A percentile compares a stretch with the other conserved stretches of the same genome.
phyloP scores from a whole-genome alignment of 768 basidiomycete species.

The Tulasnella sp. region DNA sequence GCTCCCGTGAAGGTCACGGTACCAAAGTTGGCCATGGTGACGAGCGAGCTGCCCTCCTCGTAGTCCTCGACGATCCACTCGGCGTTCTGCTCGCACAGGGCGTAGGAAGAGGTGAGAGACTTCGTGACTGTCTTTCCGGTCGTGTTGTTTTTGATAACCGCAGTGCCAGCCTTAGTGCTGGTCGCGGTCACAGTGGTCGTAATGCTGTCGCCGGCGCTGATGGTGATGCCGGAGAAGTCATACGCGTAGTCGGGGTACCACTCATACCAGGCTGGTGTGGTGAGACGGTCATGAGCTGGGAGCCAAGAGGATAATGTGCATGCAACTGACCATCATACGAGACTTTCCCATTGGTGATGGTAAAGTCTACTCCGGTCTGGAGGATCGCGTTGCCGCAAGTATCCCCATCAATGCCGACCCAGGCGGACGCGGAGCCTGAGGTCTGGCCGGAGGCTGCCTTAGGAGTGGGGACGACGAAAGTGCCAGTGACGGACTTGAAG shows the following conservation, averaged over 20 bases:
- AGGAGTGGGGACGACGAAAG: constrained; percentile 28
- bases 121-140: constrained; percentile 25
- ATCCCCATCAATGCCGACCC: constrained; percentile 30
- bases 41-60: constrained; percentile 19
- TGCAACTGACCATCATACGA: constrained; percentile 25
- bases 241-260: constrained; percentile 21
- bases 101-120: constrained; percentile 25
- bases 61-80: constrained; percentile 24
- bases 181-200: constrained; percentile 26
- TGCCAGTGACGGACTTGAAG: constrained; percentile 30
- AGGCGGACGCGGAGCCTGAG: constrained; percentile 25
- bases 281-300: constrained; percentile 16
- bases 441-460: constrained; percentile 13
- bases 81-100: constrained; percentile 30
- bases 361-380: constrained; percentile 31
- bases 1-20: constrained; percentile 30
- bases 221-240: constrained; percentile 27
- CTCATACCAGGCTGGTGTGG: constrained; percentile 19
- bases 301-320: no score
- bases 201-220: constrained; percentile 26
- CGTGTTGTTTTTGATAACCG: constrained; percentile 24
- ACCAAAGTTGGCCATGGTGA: constrained; percentile 33
- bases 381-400: constrained; percentile 29
- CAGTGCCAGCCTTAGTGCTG: constrained; percentile 23
- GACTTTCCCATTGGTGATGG: constrained; percentile 21